These are phyloP conservation scores for Mycena venus DNA, from an alignment of 768 basidiomycete genomes.

Conservation along the genomic window DNA sequence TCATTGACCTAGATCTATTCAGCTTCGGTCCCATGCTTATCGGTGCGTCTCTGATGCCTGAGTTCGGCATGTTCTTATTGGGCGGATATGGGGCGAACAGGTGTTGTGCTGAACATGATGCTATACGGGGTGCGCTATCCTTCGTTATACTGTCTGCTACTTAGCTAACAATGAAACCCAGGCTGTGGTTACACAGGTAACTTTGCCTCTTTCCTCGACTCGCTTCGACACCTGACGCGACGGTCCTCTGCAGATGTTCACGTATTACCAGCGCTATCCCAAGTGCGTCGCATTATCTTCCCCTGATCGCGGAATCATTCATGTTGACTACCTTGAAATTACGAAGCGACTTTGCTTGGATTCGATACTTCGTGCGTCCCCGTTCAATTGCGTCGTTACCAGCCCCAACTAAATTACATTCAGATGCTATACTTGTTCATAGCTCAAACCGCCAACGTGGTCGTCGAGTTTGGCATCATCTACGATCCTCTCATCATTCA, in stretches of 20 bases:
- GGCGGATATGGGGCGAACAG: neutral
- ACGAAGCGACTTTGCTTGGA: conserved; percentile 12
- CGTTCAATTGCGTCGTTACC: neutral
- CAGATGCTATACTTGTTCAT: conserved; percentile 28
- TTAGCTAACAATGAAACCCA: neutral
- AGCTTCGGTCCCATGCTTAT: conserved; percentile 27
- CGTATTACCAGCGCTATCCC: conserved; percentile 9
- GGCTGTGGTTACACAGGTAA: conserved; percentile 15
- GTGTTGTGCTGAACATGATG: conserved; percentile 21
- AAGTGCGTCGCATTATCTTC: neutral
- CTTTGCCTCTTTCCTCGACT: neutral
- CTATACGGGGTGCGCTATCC: conserved; percentile 21
- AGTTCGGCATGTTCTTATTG: neutral
- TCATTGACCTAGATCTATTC: neutral
- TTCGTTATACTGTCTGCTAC: neutral
- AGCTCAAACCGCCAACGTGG: conserved; percentile 11
- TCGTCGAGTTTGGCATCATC: conserved; percentile 23
- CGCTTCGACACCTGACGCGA: neutral
- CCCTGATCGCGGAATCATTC: neutral
- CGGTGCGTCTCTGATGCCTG: neutral
- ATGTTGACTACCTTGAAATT: neutral
- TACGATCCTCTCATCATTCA: conserved; percentile 25
- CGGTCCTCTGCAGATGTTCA: neutral
- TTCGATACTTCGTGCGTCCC: conserved; percentile 1
- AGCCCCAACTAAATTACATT: neutral